phyloP scores from a whole-genome alignment of 805 yeast genomes.

The Metschnikowia chrysomelidarum region DNA sequence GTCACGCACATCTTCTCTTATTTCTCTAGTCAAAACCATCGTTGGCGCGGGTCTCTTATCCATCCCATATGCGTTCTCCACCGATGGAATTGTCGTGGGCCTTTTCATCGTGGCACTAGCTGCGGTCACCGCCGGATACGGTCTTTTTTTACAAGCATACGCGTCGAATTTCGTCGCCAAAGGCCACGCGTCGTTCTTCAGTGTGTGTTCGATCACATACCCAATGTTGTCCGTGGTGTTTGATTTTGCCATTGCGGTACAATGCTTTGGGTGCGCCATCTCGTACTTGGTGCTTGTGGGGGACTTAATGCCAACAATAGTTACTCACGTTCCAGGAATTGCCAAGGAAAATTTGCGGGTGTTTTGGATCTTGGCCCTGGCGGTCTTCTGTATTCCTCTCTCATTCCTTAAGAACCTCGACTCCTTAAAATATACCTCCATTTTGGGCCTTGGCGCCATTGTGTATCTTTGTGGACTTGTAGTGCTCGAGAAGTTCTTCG shows the following conservation, averaged over 20 bases:
- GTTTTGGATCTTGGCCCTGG: constrained; percentile 58
- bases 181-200: constrained; percentile 68
- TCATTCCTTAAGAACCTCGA: constrained; percentile 74
- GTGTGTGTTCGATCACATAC: constrained; percentile 61
- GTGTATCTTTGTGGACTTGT: constrained; percentile 74
- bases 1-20: constrained; percentile 54
- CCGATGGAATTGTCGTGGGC: constrained; percentile 65
- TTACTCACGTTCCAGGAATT: constrained; percentile 23
- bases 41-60: constrained; percentile 79
- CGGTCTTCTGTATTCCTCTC: constrained; percentile 49
- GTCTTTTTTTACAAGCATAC: constrained; percentile 58
- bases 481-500: constrained; percentile 58
- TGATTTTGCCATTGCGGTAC: constrained; percentile 69
- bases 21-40: constrained; percentile 69
- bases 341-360: constrained; percentile 34
- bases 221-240: constrained; percentile 63
- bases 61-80: constrained; percentile 67
- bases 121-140: constrained; percentile 63
- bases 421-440: constrained; percentile 79
- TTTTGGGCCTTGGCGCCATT: constrained; percentile 78
- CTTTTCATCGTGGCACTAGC: constrained; percentile 54
- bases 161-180: constrained; percentile 53
- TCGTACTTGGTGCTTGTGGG: constrained; percentile 72
- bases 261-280: constrained; percentile 75
- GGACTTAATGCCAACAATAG: constrained; percentile 65